Percentiles rank a stretch among this genome's conserved stretches.
These are phyloP conservation scores for Centella asiatica DNA, from an alignment of 129 eudicot species.

Conservation along the genomic window DNA sequence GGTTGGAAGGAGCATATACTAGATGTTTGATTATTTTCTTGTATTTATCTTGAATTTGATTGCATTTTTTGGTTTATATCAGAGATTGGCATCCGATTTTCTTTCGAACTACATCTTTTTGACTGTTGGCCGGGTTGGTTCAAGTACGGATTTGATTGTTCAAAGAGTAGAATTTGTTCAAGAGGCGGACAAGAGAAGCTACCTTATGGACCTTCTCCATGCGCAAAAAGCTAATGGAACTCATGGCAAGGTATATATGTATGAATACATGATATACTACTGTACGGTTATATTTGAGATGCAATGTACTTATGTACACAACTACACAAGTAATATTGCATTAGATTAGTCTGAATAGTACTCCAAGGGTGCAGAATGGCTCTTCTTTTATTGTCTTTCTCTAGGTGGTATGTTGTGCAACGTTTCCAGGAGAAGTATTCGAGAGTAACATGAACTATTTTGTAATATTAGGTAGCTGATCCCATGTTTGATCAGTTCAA, in stretches of 20 bases:
- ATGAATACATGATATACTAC: neutral
- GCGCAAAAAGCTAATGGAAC: conserved; percentile 43
- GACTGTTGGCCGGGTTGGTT: conserved; percentile 76
- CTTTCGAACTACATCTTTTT: conserved; percentile 71
- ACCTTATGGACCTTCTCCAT: conserved; percentile 62
- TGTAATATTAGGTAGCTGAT: neutral
- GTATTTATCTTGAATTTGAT: neutral
- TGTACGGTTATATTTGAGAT: neutral
- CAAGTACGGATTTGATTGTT: conserved; percentile 64
- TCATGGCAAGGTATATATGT: conserved; percentile 40
- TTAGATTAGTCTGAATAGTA: neutral
- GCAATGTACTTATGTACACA: too few relatives aligned
- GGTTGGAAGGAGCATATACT: neutral
- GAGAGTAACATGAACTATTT: neutral
- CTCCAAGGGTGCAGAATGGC: neutral
- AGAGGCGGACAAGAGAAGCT: conserved; percentile 53
- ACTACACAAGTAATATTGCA: too few relatives aligned
- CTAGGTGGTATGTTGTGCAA: neutral
- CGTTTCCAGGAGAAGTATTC: neutral
- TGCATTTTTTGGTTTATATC: conserved; percentile 12
- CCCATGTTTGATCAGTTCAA: neutral
- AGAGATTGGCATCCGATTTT: conserved; percentile 89
- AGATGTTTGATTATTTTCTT: neutral
- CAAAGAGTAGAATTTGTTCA: conserved; percentile 53
- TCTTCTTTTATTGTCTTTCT: neutral